Evolutionary conservation across 2,329 filamentous ascomycete genomes (phyloP), one percentile per base, ranked within the genome.

Genomic region (Chaetomium globosum): DNA sequence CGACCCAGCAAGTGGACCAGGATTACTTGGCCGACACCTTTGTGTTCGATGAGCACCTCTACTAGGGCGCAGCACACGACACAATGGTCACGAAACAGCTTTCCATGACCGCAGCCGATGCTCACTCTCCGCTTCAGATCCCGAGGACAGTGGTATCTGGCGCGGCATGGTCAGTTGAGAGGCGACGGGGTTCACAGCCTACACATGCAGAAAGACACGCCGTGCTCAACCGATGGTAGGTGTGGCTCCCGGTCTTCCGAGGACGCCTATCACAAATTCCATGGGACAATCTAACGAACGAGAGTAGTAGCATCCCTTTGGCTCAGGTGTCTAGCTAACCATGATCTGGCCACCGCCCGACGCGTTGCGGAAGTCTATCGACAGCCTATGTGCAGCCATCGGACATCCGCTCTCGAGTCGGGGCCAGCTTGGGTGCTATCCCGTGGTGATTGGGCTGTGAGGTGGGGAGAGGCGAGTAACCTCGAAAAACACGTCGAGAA

Each of bases 21-120:
- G 60, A 31, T 5, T 48, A 33, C 16, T 10, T 62, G 8, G 52
- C 52, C 21, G 60, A 62, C 60, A 62, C 60, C 60, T 62, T 62
- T n/a, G 16, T 10, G 2, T 62, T 49, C 28, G 60, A 56, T 19
- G 60, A 56, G 21, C 28, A 53, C 26, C 16, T 13, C 51, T 48
- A 48, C 7, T 21, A 23, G 46, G 7, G 19, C 8, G 8, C 8
- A 19, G n/a, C n/a, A 7, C n/a, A 9, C 8, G 46, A 23, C 46
- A 21, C 19, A 4, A 12, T 12, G 9, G 46, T 23, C 19, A 23
- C 46, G 4, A 48, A 48, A n/a, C 6, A 3, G 21, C 21, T 12
- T n/a, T 48, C n/a, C n/a, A 23, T n/a, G 3, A 16, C n/a, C 21
- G 46, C 46, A 21, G 19, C 46, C 6, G 12, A 43, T 1, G 39